These are phyloP conservation scores for Pistacia integerrima DNA, from an alignment of 345 rosid species.

Conservation along the genomic window DNA sequence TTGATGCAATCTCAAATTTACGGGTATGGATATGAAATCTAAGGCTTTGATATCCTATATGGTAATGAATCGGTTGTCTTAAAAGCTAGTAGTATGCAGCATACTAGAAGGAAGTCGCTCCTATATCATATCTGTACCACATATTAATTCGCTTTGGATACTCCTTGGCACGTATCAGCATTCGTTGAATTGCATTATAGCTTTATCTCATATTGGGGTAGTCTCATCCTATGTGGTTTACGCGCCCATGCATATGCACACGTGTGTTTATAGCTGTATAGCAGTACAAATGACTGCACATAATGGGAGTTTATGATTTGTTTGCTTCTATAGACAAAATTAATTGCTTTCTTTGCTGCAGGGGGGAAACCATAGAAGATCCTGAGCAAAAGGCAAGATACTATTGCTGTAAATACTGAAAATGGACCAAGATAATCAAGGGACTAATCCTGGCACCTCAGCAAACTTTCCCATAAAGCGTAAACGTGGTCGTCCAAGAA, in stretches of 20 bases:
- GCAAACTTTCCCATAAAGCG: constrained; percentile 57
- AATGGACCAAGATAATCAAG: constrained; percentile 54
- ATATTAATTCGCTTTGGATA: background rate
- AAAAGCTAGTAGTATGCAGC: background rate
- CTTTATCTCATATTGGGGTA: too few species aligned
- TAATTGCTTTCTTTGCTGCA: constrained; percentile 12
- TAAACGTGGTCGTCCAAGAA: constrained; percentile 88
- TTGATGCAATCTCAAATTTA: background rate
- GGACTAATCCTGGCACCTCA: constrained; percentile 40
- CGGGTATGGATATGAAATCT: background rate
- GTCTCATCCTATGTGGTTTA: too few species aligned
- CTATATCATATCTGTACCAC: background rate
- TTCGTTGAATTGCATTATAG: too few species aligned
- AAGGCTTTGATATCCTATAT: background rate
- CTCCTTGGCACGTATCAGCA: background rate
- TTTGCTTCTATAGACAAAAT: constrained; percentile 14
- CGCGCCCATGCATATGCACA: background rate
- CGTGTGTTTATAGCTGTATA: background rate
- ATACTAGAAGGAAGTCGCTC: background rate
- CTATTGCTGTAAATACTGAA: constrained; percentile 13
- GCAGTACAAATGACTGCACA: background rate
- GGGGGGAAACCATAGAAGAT: constrained; percentile 17
- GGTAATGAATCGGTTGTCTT: background rate
- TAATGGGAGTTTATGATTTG: background rate
- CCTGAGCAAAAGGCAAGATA: constrained; percentile 14